A percentile compares a stretch with the other conserved stretches of the same genome.
phyloP scores from a whole-genome alignment of 1,139 yeast genomes.

The Wickerhamomyces sp. region DNA sequence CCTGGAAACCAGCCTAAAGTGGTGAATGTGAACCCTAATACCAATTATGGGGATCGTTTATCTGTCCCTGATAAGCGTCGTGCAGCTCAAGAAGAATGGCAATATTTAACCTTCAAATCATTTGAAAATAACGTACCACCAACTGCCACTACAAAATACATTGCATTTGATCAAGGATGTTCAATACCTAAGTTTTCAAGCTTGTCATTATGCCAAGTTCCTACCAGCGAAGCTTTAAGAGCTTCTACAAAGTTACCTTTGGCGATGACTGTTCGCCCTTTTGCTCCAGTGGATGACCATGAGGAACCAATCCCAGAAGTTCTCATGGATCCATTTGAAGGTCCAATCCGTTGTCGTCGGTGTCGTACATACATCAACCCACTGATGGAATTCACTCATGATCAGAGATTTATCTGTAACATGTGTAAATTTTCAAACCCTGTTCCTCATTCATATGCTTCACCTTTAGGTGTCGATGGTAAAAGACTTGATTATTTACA shows the following conservation, averaged over 20 bases:
- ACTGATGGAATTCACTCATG: slow-evolving; percentile 62
- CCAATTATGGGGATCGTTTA: slow-evolving; percentile 8
- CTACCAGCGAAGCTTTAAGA: slow-evolving; percentile 68
- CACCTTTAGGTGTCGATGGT: slow-evolving; percentile 57
- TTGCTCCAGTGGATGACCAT: slow-evolving; percentile 49
- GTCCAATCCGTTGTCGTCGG: slow-evolving; percentile 86
- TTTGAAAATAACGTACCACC: slow-evolving; percentile 37
- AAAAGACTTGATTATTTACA: slow-evolving; percentile 56
- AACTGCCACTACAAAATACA: slow-evolving; percentile 73
- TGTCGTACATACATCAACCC: slow-evolving; percentile 92
- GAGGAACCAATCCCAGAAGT: slow-evolving; percentile 65
- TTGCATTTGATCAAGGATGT: slow-evolving; percentile 75
- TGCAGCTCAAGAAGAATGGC: slow-evolving; percentile 16
- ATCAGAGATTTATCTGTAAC: slow-evolving; percentile 73
- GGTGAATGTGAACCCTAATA: too few relatives aligned
- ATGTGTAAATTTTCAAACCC: slow-evolving; percentile 77
- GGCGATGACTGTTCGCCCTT: slow-evolving; percentile 78
- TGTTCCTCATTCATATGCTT: slow-evolving; percentile 62
- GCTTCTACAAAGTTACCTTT: slow-evolving; percentile 73
- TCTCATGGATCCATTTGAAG: slow-evolving; percentile 51
- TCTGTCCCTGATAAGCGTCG: slow-evolving; percentile 19
- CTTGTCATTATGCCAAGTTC: slow-evolving; percentile 79
- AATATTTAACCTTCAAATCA: slow-evolving; percentile 13
- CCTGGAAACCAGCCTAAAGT: not conserved
- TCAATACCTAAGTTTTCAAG: slow-evolving; percentile 79